phyloP scores from a whole-genome alignment of 108 stramenopile species.

The Seminavis robusta region DNA sequence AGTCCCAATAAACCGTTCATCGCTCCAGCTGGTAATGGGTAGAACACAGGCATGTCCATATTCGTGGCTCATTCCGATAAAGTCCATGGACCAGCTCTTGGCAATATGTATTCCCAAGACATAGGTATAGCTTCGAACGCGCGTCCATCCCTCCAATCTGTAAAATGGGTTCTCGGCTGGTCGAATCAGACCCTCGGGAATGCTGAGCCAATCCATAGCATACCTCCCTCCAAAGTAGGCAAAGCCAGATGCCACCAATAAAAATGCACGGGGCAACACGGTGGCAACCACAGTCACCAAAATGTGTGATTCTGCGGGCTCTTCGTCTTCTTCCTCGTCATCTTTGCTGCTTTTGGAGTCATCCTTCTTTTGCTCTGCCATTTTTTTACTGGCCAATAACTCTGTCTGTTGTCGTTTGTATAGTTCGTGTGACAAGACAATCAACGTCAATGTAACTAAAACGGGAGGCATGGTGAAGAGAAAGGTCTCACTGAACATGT shows the following conservation, averaged over 20 bases:
- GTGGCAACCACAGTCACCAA: neutral
- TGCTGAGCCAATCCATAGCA: slow-evolving; percentile 49
- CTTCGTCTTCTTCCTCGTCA: slow-evolving; percentile 1
- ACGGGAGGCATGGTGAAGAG: slow-evolving; percentile 67
- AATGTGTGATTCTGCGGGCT: neutral
- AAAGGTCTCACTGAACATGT: slow-evolving; percentile 66
- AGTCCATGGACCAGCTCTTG: slow-evolving; percentile 33
- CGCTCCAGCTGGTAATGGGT: slow-evolving; percentile 39
- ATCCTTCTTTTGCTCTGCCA: neutral
- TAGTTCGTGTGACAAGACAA: slow-evolving; percentile 14
- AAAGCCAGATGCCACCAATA: slow-evolving; percentile 28
- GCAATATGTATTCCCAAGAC: slow-evolving; percentile 55
- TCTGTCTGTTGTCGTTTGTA: neutral
- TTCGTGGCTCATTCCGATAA: slow-evolving; percentile 78
- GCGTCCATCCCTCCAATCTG: slow-evolving; percentile 28
- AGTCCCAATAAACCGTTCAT: slow-evolving; percentile 47
- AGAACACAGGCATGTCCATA: slow-evolving; percentile 81
- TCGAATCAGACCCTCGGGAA: slow-evolving; percentile 79
- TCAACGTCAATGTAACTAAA: slow-evolving; percentile 52
- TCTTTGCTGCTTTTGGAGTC: neutral
- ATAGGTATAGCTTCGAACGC: slow-evolving; percentile 62
- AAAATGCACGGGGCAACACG: slow-evolving; percentile 35
- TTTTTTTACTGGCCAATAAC: neutral
- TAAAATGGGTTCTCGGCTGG: slow-evolving; percentile 85
- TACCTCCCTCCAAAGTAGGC: slow-evolving; percentile 48